Percentiles rank a stretch among this genome's conserved stretches.
These are phyloP conservation scores for Microbotryum intermedium DNA, from an alignment of 1,284 basidiomycete species.

Conservation along the genomic window DNA sequence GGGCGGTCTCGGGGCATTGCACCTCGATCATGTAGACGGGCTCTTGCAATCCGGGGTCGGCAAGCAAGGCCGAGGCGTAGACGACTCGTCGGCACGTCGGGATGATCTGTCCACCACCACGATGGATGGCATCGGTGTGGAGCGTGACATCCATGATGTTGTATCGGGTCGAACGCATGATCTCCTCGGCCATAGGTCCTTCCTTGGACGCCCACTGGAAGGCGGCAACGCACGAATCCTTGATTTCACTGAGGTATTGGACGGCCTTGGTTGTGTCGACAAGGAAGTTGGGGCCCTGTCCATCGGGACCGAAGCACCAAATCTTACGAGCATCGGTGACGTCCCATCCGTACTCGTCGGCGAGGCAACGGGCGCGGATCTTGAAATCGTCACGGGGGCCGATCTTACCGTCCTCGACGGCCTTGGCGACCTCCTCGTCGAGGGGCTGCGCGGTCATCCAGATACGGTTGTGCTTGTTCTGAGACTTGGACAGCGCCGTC, in stretches of 20 bases:
- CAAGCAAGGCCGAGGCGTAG: conserved; percentile 90
- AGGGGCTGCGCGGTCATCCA: conserved; percentile 88
- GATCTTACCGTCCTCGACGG: conserved; percentile 83
- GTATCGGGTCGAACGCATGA: conserved; percentile 95
- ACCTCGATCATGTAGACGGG: conserved; percentile 96
- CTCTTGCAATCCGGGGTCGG: conserved; percentile 87
- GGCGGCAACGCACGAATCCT: conserved; percentile 98
- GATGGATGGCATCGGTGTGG: conserved; percentile 98
- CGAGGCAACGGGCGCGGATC: conserved; percentile 85
- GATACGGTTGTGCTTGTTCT: conserved; percentile 99
- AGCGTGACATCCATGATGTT: conserved; percentile 96
- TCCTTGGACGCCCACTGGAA: conserved; percentile 99
- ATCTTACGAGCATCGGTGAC: conserved; percentile 99
- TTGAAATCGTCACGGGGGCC: conserved; percentile 96
- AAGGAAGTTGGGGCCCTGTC: conserved; percentile 91
- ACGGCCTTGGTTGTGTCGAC: conserved; percentile 94
- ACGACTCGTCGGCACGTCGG: conserved; percentile 91
- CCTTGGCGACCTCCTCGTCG: conserved; percentile 86
- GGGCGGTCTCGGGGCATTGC: conserved; percentile 94
- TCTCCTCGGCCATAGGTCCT: conserved; percentile 93
- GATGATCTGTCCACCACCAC: conserved; percentile 98
- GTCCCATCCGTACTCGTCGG: conserved; percentile 97
- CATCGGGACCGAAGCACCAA: conserved; percentile 99
- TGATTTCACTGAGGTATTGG: conserved; percentile 69
- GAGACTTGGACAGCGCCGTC: conserved; percentile 95